Evolutionary conservation across 176 grass and related monocot species (phyloP).

Genomic region (Thinopyrum elongatum): DNA sequence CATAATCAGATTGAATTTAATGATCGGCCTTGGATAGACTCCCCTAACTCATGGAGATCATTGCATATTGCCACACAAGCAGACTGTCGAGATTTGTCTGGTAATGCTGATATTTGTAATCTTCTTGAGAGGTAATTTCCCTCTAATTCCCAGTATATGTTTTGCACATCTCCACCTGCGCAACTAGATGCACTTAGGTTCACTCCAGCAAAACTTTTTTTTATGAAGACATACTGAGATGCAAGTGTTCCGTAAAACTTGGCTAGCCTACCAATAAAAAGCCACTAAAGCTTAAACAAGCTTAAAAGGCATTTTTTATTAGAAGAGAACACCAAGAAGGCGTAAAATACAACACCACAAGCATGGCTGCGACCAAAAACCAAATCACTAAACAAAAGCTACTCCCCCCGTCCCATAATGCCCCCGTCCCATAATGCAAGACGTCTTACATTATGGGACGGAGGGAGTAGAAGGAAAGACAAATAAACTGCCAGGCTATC

Average conservation of each 20-base stretch:
- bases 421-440: no score
- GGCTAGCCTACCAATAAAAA: not conserved
- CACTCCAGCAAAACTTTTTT: not conserved
- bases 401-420: no score
- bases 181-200: slow-evolving; percentile 22
- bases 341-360: not conserved
- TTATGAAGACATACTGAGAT: not conserved
- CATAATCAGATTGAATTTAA: slow-evolving; percentile 39
- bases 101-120: slow-evolving; percentile 76
- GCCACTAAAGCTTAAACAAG: not conserved
- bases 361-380: not conserved
- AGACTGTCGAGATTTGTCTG: slow-evolving; percentile 43
- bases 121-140: slow-evolving; percentile 77
- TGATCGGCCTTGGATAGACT: slow-evolving; percentile 70
- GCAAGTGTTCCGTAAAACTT: slow-evolving; percentile 8
- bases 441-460: no score
- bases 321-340: not conserved
- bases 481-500: not conserved
- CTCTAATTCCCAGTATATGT: not conserved
- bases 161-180: slow-evolving; percentile 17
- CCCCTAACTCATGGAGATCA: slow-evolving; percentile 79
- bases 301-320: not conserved
- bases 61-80: slow-evolving; percentile 41
- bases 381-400: not conserved
- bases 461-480: not conserved